These are phyloP conservation scores for Filosporella fistucella DNA, from an alignment of 495 filamentous ascomycete species.

Conservation along the genomic window DNA sequence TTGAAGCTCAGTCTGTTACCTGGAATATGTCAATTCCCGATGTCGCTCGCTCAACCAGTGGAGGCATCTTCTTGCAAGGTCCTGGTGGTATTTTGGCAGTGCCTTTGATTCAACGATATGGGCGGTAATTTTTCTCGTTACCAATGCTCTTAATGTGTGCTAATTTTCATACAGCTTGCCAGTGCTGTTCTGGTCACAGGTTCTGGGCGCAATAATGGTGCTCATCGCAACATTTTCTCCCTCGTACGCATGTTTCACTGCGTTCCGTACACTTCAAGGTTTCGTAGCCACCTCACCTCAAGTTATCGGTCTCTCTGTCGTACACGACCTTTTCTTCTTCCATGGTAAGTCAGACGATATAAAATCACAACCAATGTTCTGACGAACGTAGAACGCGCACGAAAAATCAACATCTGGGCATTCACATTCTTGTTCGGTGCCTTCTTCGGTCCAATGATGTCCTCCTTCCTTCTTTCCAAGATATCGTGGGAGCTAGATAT, in stretches of 20 bases:
- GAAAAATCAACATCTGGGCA: slow-evolving; percentile 61
- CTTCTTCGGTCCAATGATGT: slow-evolving; percentile 49
- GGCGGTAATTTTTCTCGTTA: slow-evolving; percentile 27
- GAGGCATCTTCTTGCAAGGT: slow-evolving; percentile 47
- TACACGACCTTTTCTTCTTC: slow-evolving; percentile 56
- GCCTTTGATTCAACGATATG: slow-evolving; percentile 43
- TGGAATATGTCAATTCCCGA: slow-evolving; percentile 40
- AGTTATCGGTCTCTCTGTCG: slow-evolving; percentile 51
- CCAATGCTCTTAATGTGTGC: not conserved
- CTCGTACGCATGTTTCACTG: slow-evolving; percentile 41
- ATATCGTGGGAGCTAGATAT: slow-evolving; percentile 40
- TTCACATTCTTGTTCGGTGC: slow-evolving; percentile 53
- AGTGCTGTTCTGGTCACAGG: slow-evolving; percentile 47
- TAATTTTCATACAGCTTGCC: slow-evolving; percentile 24
- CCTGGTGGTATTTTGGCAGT: slow-evolving; percentile 49
- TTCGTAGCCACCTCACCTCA: slow-evolving; percentile 23
- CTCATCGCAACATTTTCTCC: slow-evolving; percentile 41
- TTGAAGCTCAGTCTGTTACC: slow-evolving; percentile 41
- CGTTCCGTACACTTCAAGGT: slow-evolving; percentile 45
- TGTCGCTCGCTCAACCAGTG: slow-evolving; percentile 42
- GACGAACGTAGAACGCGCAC: slow-evolving; percentile 38
- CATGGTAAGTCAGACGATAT: slow-evolving; percentile 23
- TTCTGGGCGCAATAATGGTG: slow-evolving; percentile 41
- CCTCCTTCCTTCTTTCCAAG: slow-evolving; percentile 24
- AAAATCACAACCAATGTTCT: not conserved